Evolutionary conservation across 2,329 filamentous ascomycete genomes (phyloP).

Genomic region (Botryotinia convoluta): DNA sequence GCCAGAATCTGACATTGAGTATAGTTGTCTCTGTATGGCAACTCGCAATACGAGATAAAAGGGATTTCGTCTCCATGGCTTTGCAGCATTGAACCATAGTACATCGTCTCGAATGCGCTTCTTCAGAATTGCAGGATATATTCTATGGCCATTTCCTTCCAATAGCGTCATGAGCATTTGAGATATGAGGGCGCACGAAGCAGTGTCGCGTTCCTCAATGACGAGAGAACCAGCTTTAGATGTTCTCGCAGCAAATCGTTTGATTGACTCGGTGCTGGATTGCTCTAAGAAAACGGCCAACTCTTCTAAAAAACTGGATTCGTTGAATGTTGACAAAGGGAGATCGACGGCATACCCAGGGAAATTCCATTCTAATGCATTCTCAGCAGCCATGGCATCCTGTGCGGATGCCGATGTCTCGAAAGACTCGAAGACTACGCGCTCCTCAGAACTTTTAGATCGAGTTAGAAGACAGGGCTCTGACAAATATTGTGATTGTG

Average conservation of each 20-base stretch:
- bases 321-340: constrained; percentile 41
- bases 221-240: constrained; percentile 50
- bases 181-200: constrained; percentile 55
- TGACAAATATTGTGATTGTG: neutral
- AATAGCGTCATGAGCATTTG: constrained; percentile 60
- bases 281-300: constrained; percentile 55
- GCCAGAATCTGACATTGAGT: constrained; percentile 42
- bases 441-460: constrained; percentile 20
- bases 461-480: neutral
- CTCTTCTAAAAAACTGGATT: constrained; percentile 46
- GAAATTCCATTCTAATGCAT: constrained; percentile 57
- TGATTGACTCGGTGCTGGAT: constrained; percentile 52
- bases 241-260: constrained; percentile 50
- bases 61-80: constrained; percentile 61
- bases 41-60: constrained; percentile 63
- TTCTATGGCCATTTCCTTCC: constrained; percentile 49
- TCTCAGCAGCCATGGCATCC: constrained; percentile 50
- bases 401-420: constrained; percentile 56
- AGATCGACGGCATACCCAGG: constrained; percentile 53
- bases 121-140: constrained; percentile 42
- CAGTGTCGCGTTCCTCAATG: constrained; percentile 56
- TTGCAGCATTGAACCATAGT: constrained; percentile 44
- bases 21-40: constrained; percentile 51
- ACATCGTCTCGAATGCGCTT: constrained; percentile 64
- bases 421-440: constrained; percentile 56